Percentiles rank a stretch among this genome's conserved stretches.
Evolutionary conservation across 1,284 basidiomycete genomes (phyloP).

Genomic region (Pholiota adiposa): DNA sequence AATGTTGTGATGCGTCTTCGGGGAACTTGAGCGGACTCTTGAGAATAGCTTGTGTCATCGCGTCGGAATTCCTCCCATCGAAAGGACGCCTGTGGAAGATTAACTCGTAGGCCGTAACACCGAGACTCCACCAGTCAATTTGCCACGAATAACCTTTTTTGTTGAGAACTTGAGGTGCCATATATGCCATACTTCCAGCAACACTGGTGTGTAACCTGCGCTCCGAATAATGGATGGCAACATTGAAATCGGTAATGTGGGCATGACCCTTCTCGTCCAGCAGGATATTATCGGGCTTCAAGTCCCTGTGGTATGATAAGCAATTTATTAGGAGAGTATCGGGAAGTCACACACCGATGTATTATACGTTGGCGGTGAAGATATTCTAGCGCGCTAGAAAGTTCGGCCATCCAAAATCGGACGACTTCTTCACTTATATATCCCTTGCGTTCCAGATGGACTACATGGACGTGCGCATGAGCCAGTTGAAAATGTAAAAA

Average conservation of each 20-base stretch:
- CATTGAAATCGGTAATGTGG: constrained; percentile 98
- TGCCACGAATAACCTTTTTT: constrained; percentile 85
- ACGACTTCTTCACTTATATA: constrained; percentile 83
- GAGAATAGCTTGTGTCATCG: constrained; percentile 82
- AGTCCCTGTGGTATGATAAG: constrained; percentile 60
- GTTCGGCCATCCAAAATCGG: constrained; percentile 89
- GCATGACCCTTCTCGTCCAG: constrained; percentile 93
- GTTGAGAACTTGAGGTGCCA: constrained; percentile 92
- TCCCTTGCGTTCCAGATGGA: constrained; percentile 87
- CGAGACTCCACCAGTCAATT: constrained; percentile 96
- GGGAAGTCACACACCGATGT: constrained; percentile 70
- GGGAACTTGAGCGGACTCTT: constrained; percentile 71
- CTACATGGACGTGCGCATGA: constrained; percentile 46
- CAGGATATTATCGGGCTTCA: constrained; percentile 97
- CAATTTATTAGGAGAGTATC: background rate
- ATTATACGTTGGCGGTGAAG: constrained; percentile 92
- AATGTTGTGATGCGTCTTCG: constrained; percentile 50
- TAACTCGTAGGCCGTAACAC: constrained; percentile 88
- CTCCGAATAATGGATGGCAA: constrained; percentile 95
- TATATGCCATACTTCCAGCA: constrained; percentile 98
- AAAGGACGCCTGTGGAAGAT: constrained; percentile 90
- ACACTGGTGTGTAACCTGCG: constrained; percentile 87
- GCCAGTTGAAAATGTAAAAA: constrained; percentile 12
- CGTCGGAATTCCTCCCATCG: constrained; percentile 84
- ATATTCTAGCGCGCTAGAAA: constrained; percentile 86